These are phyloP conservation scores for Cicer chorassanicum DNA, from an alignment of 306 rosid genomes.

Conservation along the genomic window DNA sequence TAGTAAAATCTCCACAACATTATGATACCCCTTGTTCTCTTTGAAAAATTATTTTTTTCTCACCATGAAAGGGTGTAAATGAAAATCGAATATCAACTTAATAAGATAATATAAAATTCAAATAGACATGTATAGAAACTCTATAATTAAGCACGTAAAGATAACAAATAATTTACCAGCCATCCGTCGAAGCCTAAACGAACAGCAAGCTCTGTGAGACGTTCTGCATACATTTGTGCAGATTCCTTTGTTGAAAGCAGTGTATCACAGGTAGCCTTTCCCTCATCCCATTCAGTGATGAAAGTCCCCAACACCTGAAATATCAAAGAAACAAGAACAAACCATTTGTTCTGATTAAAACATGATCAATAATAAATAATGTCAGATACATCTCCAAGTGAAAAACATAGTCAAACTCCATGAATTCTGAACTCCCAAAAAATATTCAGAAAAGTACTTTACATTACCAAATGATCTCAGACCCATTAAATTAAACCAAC, in stretches of 20 bases:
- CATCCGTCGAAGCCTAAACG: slow-evolving; percentile 92
- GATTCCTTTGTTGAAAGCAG: slow-evolving; percentile 75
- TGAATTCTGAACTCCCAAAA: slow-evolving; percentile 3
- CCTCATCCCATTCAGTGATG: slow-evolving; percentile 85
- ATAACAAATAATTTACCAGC: slow-evolving; percentile 68
- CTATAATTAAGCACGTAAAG: slow-evolving; percentile 30
- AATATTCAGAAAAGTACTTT: slow-evolving; percentile 4
- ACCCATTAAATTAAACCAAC: slow-evolving; percentile 6
- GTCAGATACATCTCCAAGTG: slow-evolving; percentile 20
- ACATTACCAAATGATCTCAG: slow-evolving; percentile 23
- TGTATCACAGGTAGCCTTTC: slow-evolving; percentile 56
- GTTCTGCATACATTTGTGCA: slow-evolving; percentile 82
- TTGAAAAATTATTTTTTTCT: no score
- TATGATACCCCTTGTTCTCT: no score
- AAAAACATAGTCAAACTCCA: slow-evolving; percentile 31
- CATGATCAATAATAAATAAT: slow-evolving; percentile 11
- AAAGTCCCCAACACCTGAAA: slow-evolving; percentile 91
- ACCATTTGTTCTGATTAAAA: slow-evolving; percentile 14
- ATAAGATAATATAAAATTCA: slow-evolving; percentile 19
- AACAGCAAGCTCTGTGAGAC: slow-evolving; percentile 75
- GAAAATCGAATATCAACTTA: slow-evolving; percentile 11
- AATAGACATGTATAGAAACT: slow-evolving; percentile 22
- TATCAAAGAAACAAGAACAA: slow-evolving; percentile 3
- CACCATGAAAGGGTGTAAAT: no score
- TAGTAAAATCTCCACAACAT: no score